phyloP scores from a whole-genome alignment of 2,329 filamentous ascomycete species.

The Fusarium ramigenum region DNA sequence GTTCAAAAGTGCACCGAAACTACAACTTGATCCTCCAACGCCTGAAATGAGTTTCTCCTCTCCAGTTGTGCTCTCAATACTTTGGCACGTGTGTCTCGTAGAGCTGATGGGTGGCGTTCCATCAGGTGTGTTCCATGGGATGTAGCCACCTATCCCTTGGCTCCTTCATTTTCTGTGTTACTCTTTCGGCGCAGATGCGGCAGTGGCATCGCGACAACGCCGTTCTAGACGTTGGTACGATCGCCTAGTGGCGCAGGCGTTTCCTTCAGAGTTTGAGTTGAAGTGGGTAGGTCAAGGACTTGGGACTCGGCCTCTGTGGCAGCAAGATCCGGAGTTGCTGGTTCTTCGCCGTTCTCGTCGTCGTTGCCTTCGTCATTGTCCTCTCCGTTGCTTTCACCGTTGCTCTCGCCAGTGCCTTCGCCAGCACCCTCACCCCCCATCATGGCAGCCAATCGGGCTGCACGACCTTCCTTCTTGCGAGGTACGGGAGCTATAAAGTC shows the following conservation, averaged over 20 bases:
- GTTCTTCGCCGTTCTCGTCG: conserved; percentile 49
- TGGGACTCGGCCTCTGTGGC: conserved; percentile 11
- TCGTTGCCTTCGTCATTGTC: conserved; percentile 19
- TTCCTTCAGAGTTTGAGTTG: conserved; percentile 22
- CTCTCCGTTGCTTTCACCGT: background rate
- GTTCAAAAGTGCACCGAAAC: background rate
- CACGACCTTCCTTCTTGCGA: conserved; percentile 64
- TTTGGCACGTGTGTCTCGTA: background rate
- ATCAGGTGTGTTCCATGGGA: background rate
- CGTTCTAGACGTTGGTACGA: conserved; percentile 20
- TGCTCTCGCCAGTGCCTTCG: conserved; percentile 5
- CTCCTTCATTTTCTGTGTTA: background rate
- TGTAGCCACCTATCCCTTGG: background rate
- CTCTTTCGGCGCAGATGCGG: background rate
- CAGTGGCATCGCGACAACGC: background rate
- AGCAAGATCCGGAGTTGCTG: background rate
- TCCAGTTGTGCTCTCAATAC: background rate
- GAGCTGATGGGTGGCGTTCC: too few relatives aligned
- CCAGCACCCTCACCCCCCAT: conserved; percentile 58
- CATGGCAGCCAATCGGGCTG: conserved; percentile 62
- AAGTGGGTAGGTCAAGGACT: conserved; percentile 15
- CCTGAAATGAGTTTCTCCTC: background rate
- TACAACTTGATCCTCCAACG: background rate
- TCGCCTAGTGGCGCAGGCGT: conserved; percentile 8
- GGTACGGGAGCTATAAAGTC: conserved; percentile 57